Evolutionary conservation across 768 basidiomycete species (phyloP), one percentile per base, ranked within the genome.

Genomic region (Tulasnella sp.): DNA sequence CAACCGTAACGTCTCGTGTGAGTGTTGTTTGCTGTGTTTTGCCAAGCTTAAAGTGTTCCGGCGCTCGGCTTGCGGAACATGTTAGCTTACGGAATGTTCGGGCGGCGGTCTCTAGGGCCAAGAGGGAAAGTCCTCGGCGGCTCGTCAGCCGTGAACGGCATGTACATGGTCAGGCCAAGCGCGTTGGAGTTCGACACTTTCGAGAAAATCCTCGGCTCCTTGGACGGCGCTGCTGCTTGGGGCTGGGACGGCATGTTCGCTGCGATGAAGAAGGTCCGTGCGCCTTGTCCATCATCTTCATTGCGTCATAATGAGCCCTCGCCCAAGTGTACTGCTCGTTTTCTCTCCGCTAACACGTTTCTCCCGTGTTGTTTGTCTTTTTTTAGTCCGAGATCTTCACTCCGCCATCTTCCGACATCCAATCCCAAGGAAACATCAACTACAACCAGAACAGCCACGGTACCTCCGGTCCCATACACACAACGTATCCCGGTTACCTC

Each of bases 41-140:
- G 42, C 42, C 91, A 89, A 89, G 91, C 5, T 86, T 89, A 48
- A 26, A 13, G 0, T 15, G 9, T 29, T 29, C 26, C 26, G 29
- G 74, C 48, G 26, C 35, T 44, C 26, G 44, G 32, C 2, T 42
- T 69, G 11, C 32, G 44, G 40, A 74, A 73, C 70, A n/a, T 16
- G 15, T 57, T 3, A 23, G 26, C 55, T 29, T n/a, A 23, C 23
- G 15, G 3, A 23, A 13, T 32, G 32, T 15, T 67, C 32, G 20
- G 5, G 61, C n/a, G n/a, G n/a, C n/a, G n/a, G n/a, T 67, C n/a
- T 67, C 61, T 32, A 67, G 61, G 80, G 80, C 80, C 80, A 23
- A 76, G 85, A 81, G 92, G 92, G 44, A 90, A 89, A 83, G 88
- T 90, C 71, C 85, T 93, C 32, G 91, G 92, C 75, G 91, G 92